These are phyloP conservation scores for Xerocomellus dryophilus DNA, from an alignment of 768 basidiomycete species.

Conservation along the genomic window DNA sequence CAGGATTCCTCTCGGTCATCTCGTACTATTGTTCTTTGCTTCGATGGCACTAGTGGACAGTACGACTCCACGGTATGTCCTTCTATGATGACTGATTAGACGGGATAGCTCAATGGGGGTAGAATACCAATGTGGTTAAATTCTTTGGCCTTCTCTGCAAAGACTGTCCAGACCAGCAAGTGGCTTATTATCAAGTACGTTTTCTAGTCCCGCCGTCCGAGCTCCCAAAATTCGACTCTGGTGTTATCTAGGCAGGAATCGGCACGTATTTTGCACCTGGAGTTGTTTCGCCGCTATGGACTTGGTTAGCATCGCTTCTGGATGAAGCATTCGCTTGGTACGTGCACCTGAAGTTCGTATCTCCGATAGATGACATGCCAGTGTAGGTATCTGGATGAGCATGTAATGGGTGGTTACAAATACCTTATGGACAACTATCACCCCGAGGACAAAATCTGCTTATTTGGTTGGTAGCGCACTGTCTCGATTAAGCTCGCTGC, in stretches of 20 bases:
- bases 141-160: slow-evolving; percentile 67
- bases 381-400: slow-evolving; percentile 62
- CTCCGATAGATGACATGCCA: not conserved
- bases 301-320: slow-evolving; percentile 55
- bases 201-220: not conserved
- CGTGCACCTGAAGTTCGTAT: slow-evolving; percentile 8
- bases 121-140: slow-evolving; percentile 71
- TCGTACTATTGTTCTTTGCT: slow-evolving; percentile 59
- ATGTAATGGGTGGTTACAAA: slow-evolving; percentile 72
- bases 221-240: not conserved
- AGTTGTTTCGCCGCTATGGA: slow-evolving; percentile 58
- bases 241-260: slow-evolving; percentile 40
- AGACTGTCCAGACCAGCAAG: slow-evolving; percentile 48
- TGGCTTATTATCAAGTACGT: slow-evolving; percentile 69
- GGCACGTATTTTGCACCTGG: slow-evolving; percentile 58
- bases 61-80: slow-evolving; percentile 46
- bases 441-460: slow-evolving; percentile 68
- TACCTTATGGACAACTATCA: slow-evolving; percentile 79
- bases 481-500: not conserved
- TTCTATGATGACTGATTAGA: not conserved
- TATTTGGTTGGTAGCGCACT: slow-evolving; percentile 51
- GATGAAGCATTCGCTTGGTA: slow-evolving; percentile 76
- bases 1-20: slow-evolving; percentile 13
- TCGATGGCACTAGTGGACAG: slow-evolving; percentile 63
- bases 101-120: not conserved